Evolutionary conservation across 1,284 basidiomycete species (phyloP), one percentile per base, ranked within the genome.

Genomic region (Boletus semigastroideus): DNA sequence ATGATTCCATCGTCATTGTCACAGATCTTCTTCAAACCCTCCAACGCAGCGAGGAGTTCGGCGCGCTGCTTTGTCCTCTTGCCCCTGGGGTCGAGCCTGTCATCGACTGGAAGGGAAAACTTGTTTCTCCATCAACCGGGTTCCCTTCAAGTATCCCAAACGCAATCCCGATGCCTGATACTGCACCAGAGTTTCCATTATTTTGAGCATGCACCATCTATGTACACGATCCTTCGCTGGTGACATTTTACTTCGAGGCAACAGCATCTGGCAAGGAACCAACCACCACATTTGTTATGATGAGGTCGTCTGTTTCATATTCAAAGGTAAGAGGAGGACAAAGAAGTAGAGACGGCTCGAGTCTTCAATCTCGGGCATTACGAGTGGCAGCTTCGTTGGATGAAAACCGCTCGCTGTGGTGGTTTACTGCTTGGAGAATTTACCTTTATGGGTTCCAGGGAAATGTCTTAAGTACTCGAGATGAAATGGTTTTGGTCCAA

Each of bases 11-110:
- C 28, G 3, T 51, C 43, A 10, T 22, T 2, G 2, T 49, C 14
- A 17, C 45, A 54, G 8, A 49, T 36, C 16, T 40, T 59, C 48
- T 44, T 51, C 49, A 61, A 34, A 12, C 59, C 57, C 13, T 48
- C 28, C 14, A 59, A 41, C 3, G 69, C 72, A 22, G 71, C 70
- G 17, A 72, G 55, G 16, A 72, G 59, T 52, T 73, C 71, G 7
- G 71, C 67, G 16, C 72, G 69, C 54, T 73, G 71, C 42, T 43
- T 72, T 13, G 72, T 69, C 20, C 67, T 53, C 20, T 30, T 55
- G 4, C 43, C 54, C 28, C 45, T 48, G 2, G 55, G 49, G 38
- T 71, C 70, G 16, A 70, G 48, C 9, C 17, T 46, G 12, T 69
- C 60, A 16, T 55, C 64, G 3, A 71, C 57, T 2, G 62, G 55